These are phyloP conservation scores for Candida odintsovae DNA, from an alignment of 805 yeast species.

Conservation along the genomic window DNA sequence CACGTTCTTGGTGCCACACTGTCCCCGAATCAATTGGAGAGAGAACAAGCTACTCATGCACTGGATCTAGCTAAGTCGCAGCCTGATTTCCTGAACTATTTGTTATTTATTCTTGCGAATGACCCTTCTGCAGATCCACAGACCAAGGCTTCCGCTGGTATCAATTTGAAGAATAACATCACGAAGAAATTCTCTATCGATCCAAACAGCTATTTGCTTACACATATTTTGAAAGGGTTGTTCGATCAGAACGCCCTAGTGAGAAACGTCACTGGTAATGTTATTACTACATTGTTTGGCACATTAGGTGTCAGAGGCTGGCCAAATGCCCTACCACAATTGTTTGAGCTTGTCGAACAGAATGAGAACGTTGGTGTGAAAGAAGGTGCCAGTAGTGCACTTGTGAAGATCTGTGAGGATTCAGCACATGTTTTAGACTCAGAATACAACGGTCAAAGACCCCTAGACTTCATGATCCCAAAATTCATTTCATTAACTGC, in stretches of 20 bases:
- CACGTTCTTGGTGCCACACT: constrained; percentile 66
- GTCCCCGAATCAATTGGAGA: constrained; percentile 47
- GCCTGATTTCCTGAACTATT: constrained; percentile 77
- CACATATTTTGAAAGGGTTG: constrained; percentile 41
- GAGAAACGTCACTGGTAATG: constrained; percentile 86
- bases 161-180: constrained; percentile 75
- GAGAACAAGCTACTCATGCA: constrained; percentile 68
- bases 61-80: constrained; percentile 62
- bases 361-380: constrained; percentile 32
- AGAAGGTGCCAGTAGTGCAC: constrained; percentile 76
- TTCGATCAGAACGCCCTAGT: constrained; percentile 52
- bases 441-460: constrained; percentile 60
- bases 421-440: constrained; percentile 58
- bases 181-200: constrained; percentile 31
- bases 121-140: constrained; percentile 40
- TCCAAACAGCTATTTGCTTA: constrained; percentile 28
- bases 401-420: constrained; percentile 89
- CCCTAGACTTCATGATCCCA: constrained; percentile 63
- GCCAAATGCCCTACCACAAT: constrained; percentile 68
- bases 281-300: constrained; percentile 74
- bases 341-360: constrained; percentile 53
- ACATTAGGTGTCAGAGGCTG: constrained; percentile 62
- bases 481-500: constrained; percentile 49
- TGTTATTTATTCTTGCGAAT: constrained; percentile 64
- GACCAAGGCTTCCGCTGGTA: constrained; percentile 83